These are phyloP conservation scores for Metschnikowia matae DNA, from an alignment of 805 yeast genomes.

Conservation along the genomic window DNA sequence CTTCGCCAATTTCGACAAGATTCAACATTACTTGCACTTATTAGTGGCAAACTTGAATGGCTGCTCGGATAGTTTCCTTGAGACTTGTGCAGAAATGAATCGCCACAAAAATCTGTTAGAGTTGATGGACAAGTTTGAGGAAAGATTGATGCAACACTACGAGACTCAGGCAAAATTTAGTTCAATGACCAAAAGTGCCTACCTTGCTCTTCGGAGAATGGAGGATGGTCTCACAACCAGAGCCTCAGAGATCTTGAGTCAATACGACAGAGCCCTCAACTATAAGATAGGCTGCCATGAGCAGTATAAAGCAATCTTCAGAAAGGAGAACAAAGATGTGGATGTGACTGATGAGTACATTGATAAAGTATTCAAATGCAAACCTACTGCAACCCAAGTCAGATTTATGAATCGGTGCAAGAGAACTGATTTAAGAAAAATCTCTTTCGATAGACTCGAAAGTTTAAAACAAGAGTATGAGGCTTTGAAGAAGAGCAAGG, in stretches of 20 bases:
- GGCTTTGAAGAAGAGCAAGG: not conserved
- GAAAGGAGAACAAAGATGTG: not conserved
- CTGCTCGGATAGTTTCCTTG: not conserved
- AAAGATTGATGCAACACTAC: not conserved
- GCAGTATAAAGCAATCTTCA: not conserved
- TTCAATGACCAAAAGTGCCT: not conserved
- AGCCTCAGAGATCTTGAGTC: not conserved
- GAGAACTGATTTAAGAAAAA: not conserved
- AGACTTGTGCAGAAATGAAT: not conserved
- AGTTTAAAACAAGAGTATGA: not conserved
- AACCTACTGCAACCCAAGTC: not conserved
- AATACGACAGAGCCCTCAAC: not conserved
- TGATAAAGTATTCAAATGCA: not conserved
- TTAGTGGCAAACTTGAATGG: conserved; percentile 1
- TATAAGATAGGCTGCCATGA: not conserved
- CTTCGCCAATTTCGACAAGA: not conserved
- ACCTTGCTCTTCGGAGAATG: not conserved
- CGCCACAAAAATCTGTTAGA: not conserved
- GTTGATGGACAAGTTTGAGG: not conserved
- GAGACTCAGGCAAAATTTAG: not conserved
- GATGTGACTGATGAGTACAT: not conserved
- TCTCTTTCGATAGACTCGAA: not conserved
- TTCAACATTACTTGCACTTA: not conserved
- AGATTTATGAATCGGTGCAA: not conserved
- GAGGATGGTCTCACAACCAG: not conserved